Base-by-base conservation (phyloP, 495 filamentous ascomycete species). In the Trichocladium antarcticum region DNA sequence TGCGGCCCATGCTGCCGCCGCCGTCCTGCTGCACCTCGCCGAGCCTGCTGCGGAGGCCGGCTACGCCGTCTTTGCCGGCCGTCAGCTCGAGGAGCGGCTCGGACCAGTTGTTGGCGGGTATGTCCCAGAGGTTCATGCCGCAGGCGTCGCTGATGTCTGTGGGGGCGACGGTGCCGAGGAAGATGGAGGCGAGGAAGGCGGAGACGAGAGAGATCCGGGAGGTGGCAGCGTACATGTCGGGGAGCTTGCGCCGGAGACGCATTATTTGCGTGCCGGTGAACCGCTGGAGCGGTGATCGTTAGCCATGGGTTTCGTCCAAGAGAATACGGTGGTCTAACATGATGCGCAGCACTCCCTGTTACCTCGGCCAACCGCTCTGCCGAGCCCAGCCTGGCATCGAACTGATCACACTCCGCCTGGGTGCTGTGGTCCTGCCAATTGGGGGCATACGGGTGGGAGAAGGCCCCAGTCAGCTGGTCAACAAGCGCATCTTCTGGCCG, bases 371-470 rank as follows among this genome's bases (percentile, higher is more conserved):
- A 62, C 51, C 72, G 65, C 51, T 84, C 78, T 19, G 72, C 70
- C 9, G 73, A 68, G 0, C 84, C 87, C 7, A 94, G 70, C 34
- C 69, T 68, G 11, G 68, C 72, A 62, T 97, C 89, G 60, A 95
- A 96, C 55, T 74, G 71, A 58, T 95, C 88, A 65, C 90, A 96
- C 64, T 98, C 84, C 42, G 72, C 70, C 70, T 95, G 88, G 0
- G 92, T 97, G 64, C 87, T 94, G 38, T 86, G 79, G 64, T 98
- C 92, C 66, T 97, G 92, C 92, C 92, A 98, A 67, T 97, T 98
- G 7, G 92, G 92, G 48, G 84, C 88, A 67, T 78, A 89, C 7
- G 83, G 82, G 64, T 93, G 85, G 6, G 87, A 84, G 61, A 98
- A 94, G 0, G 83, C 87, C 1, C 65, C 68, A 11, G 67, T 65